phyloP scores from a whole-genome alignment of 2,329 filamentous ascomycete genomes.

The Neofusicoccum kwambonambiense region DNA sequence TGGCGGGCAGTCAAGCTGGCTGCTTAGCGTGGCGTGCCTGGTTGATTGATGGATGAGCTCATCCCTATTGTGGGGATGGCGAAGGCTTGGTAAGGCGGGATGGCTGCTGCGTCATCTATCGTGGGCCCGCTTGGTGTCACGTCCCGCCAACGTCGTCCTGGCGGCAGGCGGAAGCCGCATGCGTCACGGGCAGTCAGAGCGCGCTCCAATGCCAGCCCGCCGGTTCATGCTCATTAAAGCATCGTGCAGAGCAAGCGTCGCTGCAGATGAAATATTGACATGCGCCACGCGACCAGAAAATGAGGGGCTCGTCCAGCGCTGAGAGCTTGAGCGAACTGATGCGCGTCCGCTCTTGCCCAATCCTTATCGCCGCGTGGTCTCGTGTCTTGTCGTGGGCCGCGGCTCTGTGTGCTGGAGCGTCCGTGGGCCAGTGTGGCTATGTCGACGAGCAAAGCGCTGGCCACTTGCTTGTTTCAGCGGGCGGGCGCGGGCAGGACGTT shows the following conservation, averaged over 20 bases:
- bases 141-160: background rate
- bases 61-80: background rate
- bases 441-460: background rate
- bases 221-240: background rate
- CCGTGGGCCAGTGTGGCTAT: background rate
- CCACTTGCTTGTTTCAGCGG: background rate
- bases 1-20: background rate
- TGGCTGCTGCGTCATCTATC: conserved; percentile 7
- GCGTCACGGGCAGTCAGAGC: background rate
- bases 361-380: background rate
- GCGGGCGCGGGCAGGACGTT: no score
- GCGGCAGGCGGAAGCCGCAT: no score
- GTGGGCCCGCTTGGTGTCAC: background rate
- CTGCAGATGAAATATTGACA: background rate
- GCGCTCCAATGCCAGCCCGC: background rate
- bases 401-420: background rate
- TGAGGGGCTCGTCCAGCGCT: background rate
- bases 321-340: no score
- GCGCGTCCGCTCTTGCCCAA: background rate
- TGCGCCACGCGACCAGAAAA: background rate
- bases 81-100: background rate
- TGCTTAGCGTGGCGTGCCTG: background rate
- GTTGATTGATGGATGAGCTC: background rate
- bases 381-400: background rate
- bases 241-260: background rate